Evolutionary conservation across 2,329 filamentous ascomycete genomes (phyloP).

Genomic region (Apiospora aurea): DNA sequence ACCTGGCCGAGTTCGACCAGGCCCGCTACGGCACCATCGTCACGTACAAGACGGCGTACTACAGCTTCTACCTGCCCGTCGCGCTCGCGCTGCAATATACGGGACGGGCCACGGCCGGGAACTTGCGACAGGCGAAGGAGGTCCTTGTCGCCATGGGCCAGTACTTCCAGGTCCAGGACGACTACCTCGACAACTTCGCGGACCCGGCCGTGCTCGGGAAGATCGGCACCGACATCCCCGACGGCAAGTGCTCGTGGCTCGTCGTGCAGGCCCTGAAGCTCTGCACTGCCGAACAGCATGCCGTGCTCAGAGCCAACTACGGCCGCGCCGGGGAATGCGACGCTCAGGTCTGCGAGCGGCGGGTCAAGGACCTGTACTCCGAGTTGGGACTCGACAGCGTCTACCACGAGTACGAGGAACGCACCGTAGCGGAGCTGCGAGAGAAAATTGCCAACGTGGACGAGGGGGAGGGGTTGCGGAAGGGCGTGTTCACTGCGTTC

Average conservation of each 20-base stretch:
- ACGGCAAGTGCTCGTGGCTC: constrained; percentile 99
- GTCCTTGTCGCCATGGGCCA: constrained; percentile 97
- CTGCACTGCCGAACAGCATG: constrained; percentile 64
- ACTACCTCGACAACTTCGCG: constrained; percentile 98
- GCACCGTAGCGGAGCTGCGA: too few species aligned
- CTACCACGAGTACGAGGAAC: too few species aligned
- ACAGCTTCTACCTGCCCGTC: constrained; percentile 98
- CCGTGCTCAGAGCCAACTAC: too few species aligned
- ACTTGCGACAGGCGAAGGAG: constrained; percentile 86
- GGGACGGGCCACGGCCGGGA: constrained; percentile 83
- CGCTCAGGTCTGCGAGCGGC: too few species aligned
- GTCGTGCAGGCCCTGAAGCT: constrained; percentile 91
- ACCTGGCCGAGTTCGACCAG: constrained; percentile 94
- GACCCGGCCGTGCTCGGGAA: constrained; percentile 94
- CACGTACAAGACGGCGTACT: constrained; percentile 99
- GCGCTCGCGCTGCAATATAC: constrained; percentile 88
- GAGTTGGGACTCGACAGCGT: too few species aligned
- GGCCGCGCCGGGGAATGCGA: too few species aligned
- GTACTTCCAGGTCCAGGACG: constrained; percentile 99
- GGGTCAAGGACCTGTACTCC: too few species aligned
- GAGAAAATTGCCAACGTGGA: too few species aligned
- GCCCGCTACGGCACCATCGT: constrained; percentile 98
- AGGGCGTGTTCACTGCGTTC: too few species aligned
- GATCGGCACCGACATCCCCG: constrained; percentile 97
- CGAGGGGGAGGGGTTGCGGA: too few species aligned